phyloP scores from a whole-genome alignment of 2,329 filamentous ascomycete species.

The Cytospora paraplurivora region DNA sequence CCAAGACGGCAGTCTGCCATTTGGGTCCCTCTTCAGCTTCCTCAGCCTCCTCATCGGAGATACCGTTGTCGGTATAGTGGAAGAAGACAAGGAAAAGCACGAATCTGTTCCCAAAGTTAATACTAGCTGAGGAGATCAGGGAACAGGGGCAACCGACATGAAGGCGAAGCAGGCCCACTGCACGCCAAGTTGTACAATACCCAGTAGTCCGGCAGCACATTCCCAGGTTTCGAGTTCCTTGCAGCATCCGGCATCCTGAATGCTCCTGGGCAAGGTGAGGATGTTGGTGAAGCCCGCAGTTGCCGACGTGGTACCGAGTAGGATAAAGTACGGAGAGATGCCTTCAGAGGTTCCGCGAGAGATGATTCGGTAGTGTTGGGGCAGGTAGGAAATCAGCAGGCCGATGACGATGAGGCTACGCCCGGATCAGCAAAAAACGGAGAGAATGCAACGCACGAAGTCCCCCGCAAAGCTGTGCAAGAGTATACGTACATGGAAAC shows the following conservation, averaged over 20 bases:
- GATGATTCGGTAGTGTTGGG: slow-evolving; percentile 92
- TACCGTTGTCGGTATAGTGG: slow-evolving; percentile 61
- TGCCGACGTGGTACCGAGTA: slow-evolving; percentile 89
- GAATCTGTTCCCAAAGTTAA: slow-evolving; percentile 58
- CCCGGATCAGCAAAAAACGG: slow-evolving; percentile 30
- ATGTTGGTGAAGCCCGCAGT: slow-evolving; percentile 93
- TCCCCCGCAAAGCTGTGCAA: neutral
- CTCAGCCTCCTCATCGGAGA: slow-evolving; percentile 51
- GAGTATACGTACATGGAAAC: slow-evolving; percentile 54
- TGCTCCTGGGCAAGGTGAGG: slow-evolving; percentile 79
- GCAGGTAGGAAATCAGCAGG: slow-evolving; percentile 89
- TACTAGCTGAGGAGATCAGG: neutral
- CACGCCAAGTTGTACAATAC: slow-evolving; percentile 85
- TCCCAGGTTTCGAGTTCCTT: slow-evolving; percentile 77
- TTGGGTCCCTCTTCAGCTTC: slow-evolving; percentile 56
- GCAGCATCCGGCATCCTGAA: slow-evolving; percentile 84
- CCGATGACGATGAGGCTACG: slow-evolving; percentile 75
- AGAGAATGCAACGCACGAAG: neutral
- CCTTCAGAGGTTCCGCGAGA: slow-evolving; percentile 83
- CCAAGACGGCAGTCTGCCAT: slow-evolving; percentile 77
- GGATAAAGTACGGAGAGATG: slow-evolving; percentile 91
- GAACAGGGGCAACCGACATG: slow-evolving; percentile 64
- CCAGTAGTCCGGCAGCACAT: slow-evolving; percentile 82
- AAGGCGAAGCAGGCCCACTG: slow-evolving; percentile 92
- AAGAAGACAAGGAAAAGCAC: slow-evolving; percentile 96